A percentile compares a stretch with the other conserved stretches of the same genome.
These are phyloP conservation scores for Starmera quercuum DNA, from an alignment of 805 yeast genomes.

Conservation along the genomic window DNA sequence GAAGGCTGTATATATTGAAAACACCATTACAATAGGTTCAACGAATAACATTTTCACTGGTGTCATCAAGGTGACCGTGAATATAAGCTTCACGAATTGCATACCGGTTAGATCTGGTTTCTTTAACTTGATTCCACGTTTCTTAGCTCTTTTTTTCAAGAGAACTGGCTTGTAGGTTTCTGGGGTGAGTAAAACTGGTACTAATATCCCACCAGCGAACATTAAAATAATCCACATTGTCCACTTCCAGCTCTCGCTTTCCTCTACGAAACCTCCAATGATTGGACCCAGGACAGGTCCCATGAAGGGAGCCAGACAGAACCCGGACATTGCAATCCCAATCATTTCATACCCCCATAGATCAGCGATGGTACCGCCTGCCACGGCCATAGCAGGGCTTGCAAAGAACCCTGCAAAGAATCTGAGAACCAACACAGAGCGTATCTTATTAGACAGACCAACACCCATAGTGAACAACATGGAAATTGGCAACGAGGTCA, in stretches of 20 bases:
- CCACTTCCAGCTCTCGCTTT: conserved; percentile 61
- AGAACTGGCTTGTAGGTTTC: conserved; percentile 69
- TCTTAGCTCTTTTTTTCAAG: conserved; percentile 49
- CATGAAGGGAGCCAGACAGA: conserved; percentile 70
- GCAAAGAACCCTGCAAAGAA: conserved; percentile 72
- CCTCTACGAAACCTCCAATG: conserved; percentile 63
- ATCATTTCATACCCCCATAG: conserved; percentile 60
- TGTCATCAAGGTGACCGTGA: conserved; percentile 45
- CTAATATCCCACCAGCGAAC: conserved; percentile 48
- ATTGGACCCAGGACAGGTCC: conserved; percentile 79
- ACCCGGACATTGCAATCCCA: conserved; percentile 71
- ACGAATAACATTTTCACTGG: conserved; percentile 63
- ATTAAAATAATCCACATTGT: conserved; percentile 64
- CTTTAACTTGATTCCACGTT: conserved; percentile 46
- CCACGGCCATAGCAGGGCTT: conserved; percentile 77
- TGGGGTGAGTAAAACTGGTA: conserved; percentile 43
- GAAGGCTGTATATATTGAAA: conserved; percentile 65
- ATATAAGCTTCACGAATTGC: conserved; percentile 35
- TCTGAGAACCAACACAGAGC: conserved; percentile 56
- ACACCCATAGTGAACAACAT: conserved; percentile 72
- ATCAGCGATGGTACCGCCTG: conserved; percentile 79
- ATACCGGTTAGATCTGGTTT: conserved; percentile 25
- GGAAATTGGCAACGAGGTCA: conserved; percentile 52
- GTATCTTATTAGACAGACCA: conserved; percentile 55
- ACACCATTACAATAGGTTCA: conserved; percentile 69